Evolutionary conservation across 768 basidiomycete genomes (phyloP), one percentile per base, ranked within the genome.

Genomic region (Sistotremastrum suecicum): DNA sequence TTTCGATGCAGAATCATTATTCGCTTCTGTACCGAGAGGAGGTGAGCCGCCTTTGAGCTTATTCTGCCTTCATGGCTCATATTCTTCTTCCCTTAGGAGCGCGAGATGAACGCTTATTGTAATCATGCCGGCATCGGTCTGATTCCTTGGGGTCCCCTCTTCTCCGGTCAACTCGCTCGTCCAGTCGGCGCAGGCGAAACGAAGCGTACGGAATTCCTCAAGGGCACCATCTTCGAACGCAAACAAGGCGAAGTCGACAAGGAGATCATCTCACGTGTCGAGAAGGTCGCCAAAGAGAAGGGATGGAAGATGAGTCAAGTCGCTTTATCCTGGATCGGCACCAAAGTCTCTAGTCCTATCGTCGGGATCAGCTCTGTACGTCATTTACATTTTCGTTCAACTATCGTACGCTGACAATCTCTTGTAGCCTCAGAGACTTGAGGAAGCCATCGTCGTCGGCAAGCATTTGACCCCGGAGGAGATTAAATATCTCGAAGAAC

Each of bases 1-100:
- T 74, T 41, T 69, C 72, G 46, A 74, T 77, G 66, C 76, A 78
- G 57, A 63, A 66, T 38, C 68, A 72, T 46, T 69, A 76, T 50
- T 72, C 65, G 34, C 56, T 75, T 4, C 61, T 76, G 12, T 78
- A 78, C 52, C 64, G 75, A 33, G 69, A 74, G 47, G 74, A 78
- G 57, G 71, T 66, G 28, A 31, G 37, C 9, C 6, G 0, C 8
- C 3, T 28, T 31, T 3, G 31, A 42, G 7, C 11, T 37, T 6
- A 7, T 12, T 3, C 34, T 37, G 31, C 34, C 9, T 30, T 5
- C n/a, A 12, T 31, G 38, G 12, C 31, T 44, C 1, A 12, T 28
- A 41, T 35, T 8, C 11, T 4, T 34, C 3, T 51, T 4, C 34
- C 8, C 9, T 5, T 43, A 70, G 71, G 71, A 72, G 45, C 60